These are phyloP conservation scores for Ambrosiella beaveri DNA, from an alignment of 2,329 filamentous ascomycete species.

Conservation along the genomic window DNA sequence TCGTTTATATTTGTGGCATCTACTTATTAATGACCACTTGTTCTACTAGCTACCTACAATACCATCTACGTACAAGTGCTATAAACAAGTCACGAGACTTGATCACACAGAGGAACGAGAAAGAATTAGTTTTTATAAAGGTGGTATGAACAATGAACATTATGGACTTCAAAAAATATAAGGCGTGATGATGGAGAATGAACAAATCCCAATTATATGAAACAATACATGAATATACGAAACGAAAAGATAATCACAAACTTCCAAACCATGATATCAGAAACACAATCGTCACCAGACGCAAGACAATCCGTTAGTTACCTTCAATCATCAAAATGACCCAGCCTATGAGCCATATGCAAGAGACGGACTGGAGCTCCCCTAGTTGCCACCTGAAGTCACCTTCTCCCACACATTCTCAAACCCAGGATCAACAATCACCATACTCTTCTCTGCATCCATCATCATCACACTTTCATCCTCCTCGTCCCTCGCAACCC, in stretches of 20 bases:
- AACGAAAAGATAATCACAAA: background rate
- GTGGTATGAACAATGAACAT: background rate
- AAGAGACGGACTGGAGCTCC: conserved; percentile 1
- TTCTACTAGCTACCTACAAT: background rate
- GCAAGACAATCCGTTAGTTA: conserved; percentile 10
- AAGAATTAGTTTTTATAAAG: background rate
- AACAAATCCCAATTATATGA: background rate
- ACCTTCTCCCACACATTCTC: conserved; percentile 58
- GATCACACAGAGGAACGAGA: background rate
- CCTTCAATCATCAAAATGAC: background rate
- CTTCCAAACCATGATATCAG: conserved; percentile 6
- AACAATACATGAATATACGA: background rate
- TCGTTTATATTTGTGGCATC: background rate
- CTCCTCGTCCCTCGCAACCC: conserved; percentile 14
- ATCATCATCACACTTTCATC: conserved; percentile 40
- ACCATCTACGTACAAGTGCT: background rate
- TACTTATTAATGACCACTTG: background rate
- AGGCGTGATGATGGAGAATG: background rate
- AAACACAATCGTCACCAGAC: conserved; percentile 13
- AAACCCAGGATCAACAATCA: conserved; percentile 25
- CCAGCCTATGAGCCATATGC: conserved; percentile 5
- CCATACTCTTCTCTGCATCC: conserved; percentile 17
- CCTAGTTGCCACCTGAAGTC: conserved; percentile 10
- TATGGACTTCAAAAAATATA: background rate
- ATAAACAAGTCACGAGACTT: background rate